Evolutionary conservation across 768 basidiomycete species (phyloP), one percentile per base, ranked within the genome.

Genomic region (Harrya chromipes): DNA sequence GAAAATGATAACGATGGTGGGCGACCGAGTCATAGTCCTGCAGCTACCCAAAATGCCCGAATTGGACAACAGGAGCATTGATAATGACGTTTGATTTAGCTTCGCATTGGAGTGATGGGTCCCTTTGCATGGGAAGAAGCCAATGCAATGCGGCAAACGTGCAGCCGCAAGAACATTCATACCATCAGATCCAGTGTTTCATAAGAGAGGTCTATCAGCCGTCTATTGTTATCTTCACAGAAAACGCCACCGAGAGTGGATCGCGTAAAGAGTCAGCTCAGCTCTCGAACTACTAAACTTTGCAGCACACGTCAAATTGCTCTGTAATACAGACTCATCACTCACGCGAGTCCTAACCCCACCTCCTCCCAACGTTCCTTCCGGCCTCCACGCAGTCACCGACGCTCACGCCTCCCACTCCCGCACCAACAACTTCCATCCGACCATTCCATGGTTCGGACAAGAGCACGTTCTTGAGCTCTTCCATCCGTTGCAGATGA

Each of bases 361-460:
- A 81, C 24, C 47, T 53, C 33, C 46, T 61, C 36, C 80, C 82
- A 44, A 71, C 85, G 19, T 66, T 72, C 63, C 84, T 80, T 13
- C 87, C 93, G 5, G 82, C 81, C 58, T 84, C 81, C 11, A 94
- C 76, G 64, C 92, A 94, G 60, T 95, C 93, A 8, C 83, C 84
- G 1, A 94, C 79, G 57, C 93, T 93, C 3, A 93, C 88, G 3
- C 93, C 93, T 0, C 82, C 82, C 27, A 92, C 86, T 2, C 90
- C 89, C 11, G 90, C 87, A n/a, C 94, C 94, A 7, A 88, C 69
- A 3, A 93, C 74, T 46, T 82, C 81, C 63, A 93, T 55, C 41
- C 55, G 62, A 47, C 74, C 76, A 55, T 55, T 64, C 76, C 81
- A 83, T 66, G 52, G 70, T 58, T 49, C 64, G 53, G 56, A 67